Conservation (phyloP, 257 asterid species). For the Penstemon barbatus region DNA sequence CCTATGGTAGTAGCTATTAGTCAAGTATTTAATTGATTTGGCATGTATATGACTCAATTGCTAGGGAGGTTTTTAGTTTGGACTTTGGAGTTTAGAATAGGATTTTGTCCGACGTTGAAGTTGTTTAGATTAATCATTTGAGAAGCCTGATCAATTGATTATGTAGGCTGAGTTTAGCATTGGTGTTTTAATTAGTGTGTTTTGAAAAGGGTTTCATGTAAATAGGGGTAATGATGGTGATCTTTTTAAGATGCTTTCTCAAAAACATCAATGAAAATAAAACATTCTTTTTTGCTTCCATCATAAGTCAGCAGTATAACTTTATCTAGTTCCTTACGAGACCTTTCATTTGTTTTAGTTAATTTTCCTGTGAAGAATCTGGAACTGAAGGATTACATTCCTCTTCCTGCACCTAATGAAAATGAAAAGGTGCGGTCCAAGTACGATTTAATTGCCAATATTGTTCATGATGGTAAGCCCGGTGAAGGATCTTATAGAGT, state of each 20-base stretch:
- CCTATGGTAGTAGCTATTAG: not conserved
- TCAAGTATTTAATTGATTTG: not conserved
- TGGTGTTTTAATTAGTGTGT: no score
- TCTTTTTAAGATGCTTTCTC: no score
- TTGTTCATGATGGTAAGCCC: constrained; percentile 78
- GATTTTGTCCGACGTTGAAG: no score
- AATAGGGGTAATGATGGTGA: no score
- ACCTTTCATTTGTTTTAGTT: constrained; percentile 39
- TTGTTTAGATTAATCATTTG: no score
- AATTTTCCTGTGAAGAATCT: constrained; percentile 98
- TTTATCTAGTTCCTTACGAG: constrained; percentile 2
- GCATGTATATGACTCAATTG: not conserved
- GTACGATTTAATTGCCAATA: constrained; percentile 82
- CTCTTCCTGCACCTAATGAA: constrained; percentile 67
- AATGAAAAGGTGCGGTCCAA: constrained; percentile 68
- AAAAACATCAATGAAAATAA: no score
- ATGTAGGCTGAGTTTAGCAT: no score
- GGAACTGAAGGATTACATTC: constrained; percentile 88
- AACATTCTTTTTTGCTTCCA: not conserved
- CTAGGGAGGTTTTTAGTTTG: not conserved
- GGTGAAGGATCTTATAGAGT: constrained; percentile 88
- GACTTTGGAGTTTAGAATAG: no score
- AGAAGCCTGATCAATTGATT: no score
- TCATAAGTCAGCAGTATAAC: not conserved
- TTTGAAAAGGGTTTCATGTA: no score